Evolutionary conservation across 768 basidiomycete species (phyloP), one percentile per base, ranked within the genome.

Genomic region (Lentinula aciculospora): DNA sequence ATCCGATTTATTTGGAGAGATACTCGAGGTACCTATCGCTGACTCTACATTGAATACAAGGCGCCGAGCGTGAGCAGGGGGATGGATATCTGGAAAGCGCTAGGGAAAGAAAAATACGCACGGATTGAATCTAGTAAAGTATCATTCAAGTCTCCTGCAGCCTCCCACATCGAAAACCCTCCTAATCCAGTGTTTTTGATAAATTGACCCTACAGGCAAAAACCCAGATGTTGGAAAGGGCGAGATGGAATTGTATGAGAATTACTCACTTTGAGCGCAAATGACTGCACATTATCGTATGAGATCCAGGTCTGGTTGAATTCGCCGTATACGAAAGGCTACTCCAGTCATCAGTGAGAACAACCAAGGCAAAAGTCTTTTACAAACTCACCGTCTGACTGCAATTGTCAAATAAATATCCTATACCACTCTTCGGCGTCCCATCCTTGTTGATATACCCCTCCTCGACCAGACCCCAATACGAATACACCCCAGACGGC

Each of bases 151-250:
- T 89, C 89, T 3, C 85, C 85, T 29, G 80, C 85, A 46, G 84
- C 79, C 65, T 89, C 84, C 87, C 87, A 89, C 69, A 86, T 80
- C 1, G 82, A 72, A 67, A 89, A 89, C 3, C 88, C 89, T 58
- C 71, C 73, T n/a, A 91, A 69, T 5, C 79, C 80, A 10, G 68
- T 68, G 13, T 67, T 58, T 50, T 76, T 75, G 63, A 89, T 85
- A 66, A 77, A 89, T 3, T 66, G 62, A 6, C 87, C 88, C 71
- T 66, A 28, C 15, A 45, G 6, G 12, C 19, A 27, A 17, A 12
- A 19, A 32, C 9, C 19, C 3, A 51, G n/a, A 12, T 6, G 1
- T 8, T 25, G 29, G 27, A 28, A 53, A 29, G 6, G 23, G 21
- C 9, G 31, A 21, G 27, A 27, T 9, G 19, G n/a, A 49, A 36